Conservation (phyloP, 805 yeast species). For the Candida vaughaniae region DNA sequence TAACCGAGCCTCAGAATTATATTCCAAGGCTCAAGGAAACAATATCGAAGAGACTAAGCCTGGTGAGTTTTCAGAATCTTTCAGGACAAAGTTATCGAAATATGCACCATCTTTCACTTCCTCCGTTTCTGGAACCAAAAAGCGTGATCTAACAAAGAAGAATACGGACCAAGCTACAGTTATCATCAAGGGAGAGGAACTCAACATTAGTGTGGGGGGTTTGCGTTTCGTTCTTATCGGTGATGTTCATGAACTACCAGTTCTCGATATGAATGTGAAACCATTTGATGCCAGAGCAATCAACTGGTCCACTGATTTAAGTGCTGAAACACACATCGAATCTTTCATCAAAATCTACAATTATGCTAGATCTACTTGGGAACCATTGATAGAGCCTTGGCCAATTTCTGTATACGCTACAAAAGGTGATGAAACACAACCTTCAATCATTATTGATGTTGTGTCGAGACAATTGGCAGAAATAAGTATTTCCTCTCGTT, state of each 20-base stretch:
- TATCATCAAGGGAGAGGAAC: conserved; percentile 64
- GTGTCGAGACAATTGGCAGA: conserved; percentile 78
- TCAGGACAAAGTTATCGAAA: conserved; percentile 56
- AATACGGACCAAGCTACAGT: conserved; percentile 26
- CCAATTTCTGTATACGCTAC: conserved; percentile 71
- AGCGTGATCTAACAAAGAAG: conserved; percentile 10
- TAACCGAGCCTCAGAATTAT: conserved; percentile 64
- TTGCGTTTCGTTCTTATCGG: conserved; percentile 81
- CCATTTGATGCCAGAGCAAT: conserved; percentile 67
- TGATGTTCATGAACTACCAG: conserved; percentile 87
- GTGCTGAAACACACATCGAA: conserved; percentile 64
- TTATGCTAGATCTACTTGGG: conserved; percentile 91
- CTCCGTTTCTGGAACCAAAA: conserved; percentile 35
- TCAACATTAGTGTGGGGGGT: conserved; percentile 69
- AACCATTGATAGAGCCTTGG: conserved; percentile 89
- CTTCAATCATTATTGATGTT: conserved; percentile 55
- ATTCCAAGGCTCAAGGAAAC: conserved; percentile 25
- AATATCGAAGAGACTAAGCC: conserved; percentile 16
- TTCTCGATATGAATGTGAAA: conserved; percentile 69
- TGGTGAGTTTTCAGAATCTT: conserved; percentile 57
- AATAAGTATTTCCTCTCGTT: conserved; percentile 74
- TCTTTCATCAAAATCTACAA: conserved; percentile 76
- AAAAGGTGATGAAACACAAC: conserved; percentile 42
- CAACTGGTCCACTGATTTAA: conserved; percentile 86
- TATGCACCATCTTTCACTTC: conserved; percentile 70